Percentiles rank a stretch among this genome's conserved stretches.
phyloP scores from a whole-genome alignment of 2,329 filamentous ascomycete genomes.

The Ophiocordyceps camponoti-saundersi region DNA sequence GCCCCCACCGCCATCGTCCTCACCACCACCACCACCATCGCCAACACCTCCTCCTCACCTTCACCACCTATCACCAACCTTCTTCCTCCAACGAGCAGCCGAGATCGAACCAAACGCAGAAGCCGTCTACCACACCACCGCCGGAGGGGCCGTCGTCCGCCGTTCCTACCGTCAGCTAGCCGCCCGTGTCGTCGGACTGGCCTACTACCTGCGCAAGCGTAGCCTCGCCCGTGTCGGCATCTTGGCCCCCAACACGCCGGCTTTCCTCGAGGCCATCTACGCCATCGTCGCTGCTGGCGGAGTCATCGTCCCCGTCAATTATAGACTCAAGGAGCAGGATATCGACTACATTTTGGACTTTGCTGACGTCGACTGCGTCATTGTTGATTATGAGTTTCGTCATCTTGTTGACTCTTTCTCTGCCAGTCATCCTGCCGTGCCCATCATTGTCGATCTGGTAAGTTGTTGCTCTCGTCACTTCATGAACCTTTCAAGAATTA shows the following conservation, averaged over 20 bases:
- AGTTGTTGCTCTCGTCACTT: slow-evolving; percentile 3
- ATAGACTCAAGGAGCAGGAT: slow-evolving; percentile 61
- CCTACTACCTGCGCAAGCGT: slow-evolving; percentile 70
- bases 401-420: slow-evolving; percentile 51
- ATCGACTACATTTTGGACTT: slow-evolving; percentile 83
- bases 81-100: slow-evolving; percentile 73
- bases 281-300: slow-evolving; percentile 70
- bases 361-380: slow-evolving; percentile 70
- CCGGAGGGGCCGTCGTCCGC: slow-evolving; percentile 56
- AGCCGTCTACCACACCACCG: slow-evolving; percentile 73
- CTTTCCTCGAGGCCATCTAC: slow-evolving; percentile 81
- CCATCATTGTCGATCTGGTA: slow-evolving; percentile 56
- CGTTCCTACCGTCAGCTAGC: slow-evolving; percentile 69
- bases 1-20: slow-evolving; percentile 15
- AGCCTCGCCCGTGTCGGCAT: slow-evolving; percentile 66
- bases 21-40: not conserved
- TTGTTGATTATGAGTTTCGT: slow-evolving; percentile 71
- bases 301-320: slow-evolving; percentile 52
- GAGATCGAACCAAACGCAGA: slow-evolving; percentile 72
- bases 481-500: not conserved
- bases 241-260: slow-evolving; percentile 81
- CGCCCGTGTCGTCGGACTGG: slow-evolving; percentile 71
- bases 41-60: slow-evolving; percentile 36
- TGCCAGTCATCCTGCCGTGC: slow-evolving; percentile 41
- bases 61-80: slow-evolving; percentile 71